Base-by-base conservation (phyloP, 108 stramenopile genomes). In the Aurantiochytrium sp. region DNA sequence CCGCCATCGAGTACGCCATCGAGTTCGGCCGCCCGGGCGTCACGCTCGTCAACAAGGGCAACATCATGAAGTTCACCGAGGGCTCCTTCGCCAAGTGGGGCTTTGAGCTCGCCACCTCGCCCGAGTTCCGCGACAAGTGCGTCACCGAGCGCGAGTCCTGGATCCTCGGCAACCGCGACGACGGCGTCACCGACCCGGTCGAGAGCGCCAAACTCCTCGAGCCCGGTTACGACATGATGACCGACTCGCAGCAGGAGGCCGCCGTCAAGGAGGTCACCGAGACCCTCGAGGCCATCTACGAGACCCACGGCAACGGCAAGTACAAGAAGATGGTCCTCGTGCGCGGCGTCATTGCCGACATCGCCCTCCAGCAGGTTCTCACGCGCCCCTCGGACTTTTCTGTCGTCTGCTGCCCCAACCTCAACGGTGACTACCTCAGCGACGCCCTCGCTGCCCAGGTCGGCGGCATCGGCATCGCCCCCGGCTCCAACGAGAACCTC, bases 51-150 rank as follows among this genome's bases (percentile, higher is more conserved):
- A 85, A 88, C 88, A 88, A 88, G 88, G 88, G 88, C 41, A 88
- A 88, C 81, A 88, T 88, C 88, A 88, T 88, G 88, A 88, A 88
- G 81, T 88, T 85, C 88, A 88, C 88, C 52, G 88, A 88, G 73
- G 88, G 88, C 45, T 54, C 73, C 69, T 88, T 88, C 88, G 68
- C 85, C 31, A 8, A 53, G 22, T 86, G 86, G 86, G 86, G 88
- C 27, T 88, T 69, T 30, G 52, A 50, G 37, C 24, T 86, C 31
- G 88, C 88, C 73, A 52, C 24, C 24, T 32, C 30, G 42, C 68
- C 37, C 45, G 68, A 86, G 86, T 88, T 85, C 88, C 85, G 88
- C 85, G 88, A 85, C 81, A 22, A 48, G 50, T 21, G 85, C 52
- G 88, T 88, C 37, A 88, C 88, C 30, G 88, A 88, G 81, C 88